Conservation (phyloP, 2,329 filamentous ascomycete species). For the Calonectria naviculata region DNA sequence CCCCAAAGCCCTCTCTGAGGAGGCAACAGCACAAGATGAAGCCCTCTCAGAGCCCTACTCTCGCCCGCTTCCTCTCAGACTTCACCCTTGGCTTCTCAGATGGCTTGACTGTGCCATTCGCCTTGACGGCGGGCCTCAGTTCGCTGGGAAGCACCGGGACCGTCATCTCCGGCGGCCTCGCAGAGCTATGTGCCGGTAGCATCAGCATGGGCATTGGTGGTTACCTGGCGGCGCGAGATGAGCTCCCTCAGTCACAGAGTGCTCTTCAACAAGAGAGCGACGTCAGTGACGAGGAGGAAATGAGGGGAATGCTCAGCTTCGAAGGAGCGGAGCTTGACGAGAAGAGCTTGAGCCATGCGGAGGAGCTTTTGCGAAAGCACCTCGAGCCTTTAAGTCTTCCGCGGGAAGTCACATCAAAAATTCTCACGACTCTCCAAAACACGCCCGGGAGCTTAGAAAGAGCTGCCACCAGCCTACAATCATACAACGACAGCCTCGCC, state of each 20-base stretch:
- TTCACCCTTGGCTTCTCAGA: slow-evolving; percentile 80
- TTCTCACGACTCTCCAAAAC: slow-evolving; percentile 40
- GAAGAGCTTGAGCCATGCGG: slow-evolving; percentile 13
- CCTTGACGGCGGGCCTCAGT: slow-evolving; percentile 76
- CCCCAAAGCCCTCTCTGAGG: neutral
- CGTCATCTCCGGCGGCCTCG: slow-evolving; percentile 75
- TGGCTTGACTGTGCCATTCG: slow-evolving; percentile 80
- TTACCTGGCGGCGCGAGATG: slow-evolving; percentile 69
- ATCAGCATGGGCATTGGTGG: slow-evolving; percentile 81
- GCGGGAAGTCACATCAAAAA: slow-evolving; percentile 24
- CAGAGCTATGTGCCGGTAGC: slow-evolving; percentile 76
- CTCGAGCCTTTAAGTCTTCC: slow-evolving; percentile 47
- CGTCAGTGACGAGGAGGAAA: slow-evolving; percentile 33
- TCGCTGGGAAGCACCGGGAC: slow-evolving; percentile 69
- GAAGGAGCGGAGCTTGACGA: slow-evolving; percentile 26
- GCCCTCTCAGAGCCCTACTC: slow-evolving; percentile 38
- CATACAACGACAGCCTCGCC: slow-evolving; percentile 22
- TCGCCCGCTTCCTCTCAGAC: slow-evolving; percentile 65
- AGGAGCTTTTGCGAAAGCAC: slow-evolving; percentile 44
- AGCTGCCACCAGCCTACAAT: slow-evolving; percentile 32
- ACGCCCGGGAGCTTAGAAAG: slow-evolving; percentile 46
- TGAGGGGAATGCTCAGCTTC: slow-evolving; percentile 39
- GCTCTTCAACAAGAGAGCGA: neutral
- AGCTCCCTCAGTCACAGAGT: slow-evolving; percentile 17
- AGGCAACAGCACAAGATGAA: slow-evolving; percentile 27